Percentiles rank a stretch among this genome's conserved stretches.
Conservation (phyloP, 1,139 yeast species). For the Scheffersomyces cryptocercus region DNA sequence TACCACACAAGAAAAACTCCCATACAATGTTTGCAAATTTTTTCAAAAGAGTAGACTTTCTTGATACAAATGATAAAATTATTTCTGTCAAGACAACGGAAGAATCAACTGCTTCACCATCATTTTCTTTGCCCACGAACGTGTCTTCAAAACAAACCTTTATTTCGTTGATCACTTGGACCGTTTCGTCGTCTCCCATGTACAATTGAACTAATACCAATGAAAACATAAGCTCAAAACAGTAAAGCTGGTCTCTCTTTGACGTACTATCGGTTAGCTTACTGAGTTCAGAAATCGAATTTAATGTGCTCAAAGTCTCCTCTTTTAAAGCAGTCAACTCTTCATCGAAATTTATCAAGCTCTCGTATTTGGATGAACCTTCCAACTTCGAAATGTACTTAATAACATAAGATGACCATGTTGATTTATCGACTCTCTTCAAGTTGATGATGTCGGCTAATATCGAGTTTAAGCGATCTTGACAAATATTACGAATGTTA, state of each 20-base stretch:
- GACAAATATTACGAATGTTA: slow-evolving; percentile 42
- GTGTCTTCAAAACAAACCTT: slow-evolving; percentile 50
- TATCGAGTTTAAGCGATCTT: slow-evolving; percentile 65
- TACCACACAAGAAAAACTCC: slow-evolving; percentile 54
- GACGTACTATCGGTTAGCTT: slow-evolving; percentile 11
- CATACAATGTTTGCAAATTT: slow-evolving; percentile 74
- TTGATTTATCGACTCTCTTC: slow-evolving; percentile 42
- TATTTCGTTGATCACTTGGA: slow-evolving; percentile 72
- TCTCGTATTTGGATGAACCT: slow-evolving; percentile 20
- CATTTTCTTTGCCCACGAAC: slow-evolving; percentile 23
- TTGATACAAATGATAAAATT: slow-evolving; percentile 70
- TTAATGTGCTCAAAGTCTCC: slow-evolving; percentile 53
- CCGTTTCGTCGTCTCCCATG: slow-evolving; percentile 78
- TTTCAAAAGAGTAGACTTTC: slow-evolving; percentile 69
- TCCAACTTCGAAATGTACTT: slow-evolving; percentile 29
- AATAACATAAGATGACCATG: slow-evolving; percentile 61
- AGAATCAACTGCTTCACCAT: slow-evolving; percentile 36
- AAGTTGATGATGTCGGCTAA: slow-evolving; percentile 57
- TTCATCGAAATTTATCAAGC: slow-evolving; percentile 54
- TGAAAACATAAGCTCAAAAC: slow-evolving; percentile 74
- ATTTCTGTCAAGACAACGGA: slow-evolving; percentile 76
- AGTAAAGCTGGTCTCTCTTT: slow-evolving; percentile 27
- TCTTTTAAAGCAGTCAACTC: slow-evolving; percentile 49
- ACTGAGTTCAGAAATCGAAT: slow-evolving; percentile 38
- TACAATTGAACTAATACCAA: slow-evolving; percentile 78